A percentile compares a stretch with the other conserved stretches of the same genome.
Evolutionary conservation across 140 eudicot genomes (phyloP).

Genomic region (Senecio squalidus): DNA sequence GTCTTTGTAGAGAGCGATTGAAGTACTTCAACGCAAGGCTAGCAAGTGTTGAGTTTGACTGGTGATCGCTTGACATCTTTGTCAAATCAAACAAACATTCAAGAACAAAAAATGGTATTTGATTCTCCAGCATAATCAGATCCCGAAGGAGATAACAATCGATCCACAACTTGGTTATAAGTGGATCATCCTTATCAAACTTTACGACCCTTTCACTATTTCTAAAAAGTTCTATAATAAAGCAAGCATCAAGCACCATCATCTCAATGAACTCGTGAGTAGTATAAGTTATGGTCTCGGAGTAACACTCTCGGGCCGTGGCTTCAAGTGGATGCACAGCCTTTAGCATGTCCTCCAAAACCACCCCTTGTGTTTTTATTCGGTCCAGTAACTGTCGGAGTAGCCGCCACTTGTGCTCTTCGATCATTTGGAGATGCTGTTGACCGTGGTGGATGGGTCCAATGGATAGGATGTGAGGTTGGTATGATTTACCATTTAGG

Average conservation of each 20-base stretch:
- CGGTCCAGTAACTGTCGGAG: constrained; percentile 28
- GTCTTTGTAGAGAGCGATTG: constrained; percentile 35
- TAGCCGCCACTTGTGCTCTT: constrained; percentile 56
- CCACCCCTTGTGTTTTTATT: constrained; percentile 25
- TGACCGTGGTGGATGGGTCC: constrained; percentile 58
- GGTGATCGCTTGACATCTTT: constrained; percentile 5
- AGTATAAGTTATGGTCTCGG: constrained; percentile 16
- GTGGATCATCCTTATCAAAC: constrained; percentile 33
- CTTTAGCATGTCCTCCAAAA: constrained; percentile 25
- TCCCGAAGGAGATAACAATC: too few relatives aligned
- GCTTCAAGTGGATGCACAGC: constrained; percentile 33
- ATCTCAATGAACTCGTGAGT: constrained; percentile 41
- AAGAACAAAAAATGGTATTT: too few relatives aligned
- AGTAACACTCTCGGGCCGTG: constrained; percentile 30
- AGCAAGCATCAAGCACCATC: constrained; percentile 52
- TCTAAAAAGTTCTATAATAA: constrained; percentile 37
- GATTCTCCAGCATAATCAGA: constrained; percentile 33
- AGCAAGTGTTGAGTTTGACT: constrained; percentile 32
- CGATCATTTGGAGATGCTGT: constrained; percentile 39
- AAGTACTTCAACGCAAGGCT: constrained; percentile 40
- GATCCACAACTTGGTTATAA: too few relatives aligned
- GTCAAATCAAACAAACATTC: constrained; percentile 55
- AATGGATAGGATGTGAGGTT: constrained; percentile 55
- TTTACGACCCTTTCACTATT: constrained; percentile 14
- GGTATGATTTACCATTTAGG: constrained; percentile 54